Evolutionary conservation across 2,329 filamentous ascomycete genomes (phyloP), one percentile per base, ranked within the genome.

Genomic region (Venturia nashicola): DNA sequence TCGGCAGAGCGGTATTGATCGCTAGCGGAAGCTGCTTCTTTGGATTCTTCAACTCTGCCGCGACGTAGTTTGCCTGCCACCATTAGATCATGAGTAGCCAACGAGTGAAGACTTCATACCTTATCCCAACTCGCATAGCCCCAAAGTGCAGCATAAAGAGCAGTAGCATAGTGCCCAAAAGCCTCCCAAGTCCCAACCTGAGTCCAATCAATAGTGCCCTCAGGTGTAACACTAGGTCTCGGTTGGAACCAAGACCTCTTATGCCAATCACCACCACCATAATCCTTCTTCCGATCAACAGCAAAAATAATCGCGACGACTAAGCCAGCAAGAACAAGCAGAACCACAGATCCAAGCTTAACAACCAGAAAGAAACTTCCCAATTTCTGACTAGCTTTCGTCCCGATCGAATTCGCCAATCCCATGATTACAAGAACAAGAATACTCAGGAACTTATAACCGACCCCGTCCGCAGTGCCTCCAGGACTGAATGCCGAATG

Each of bases 41-140:
- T 61, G 74, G 73, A 63, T 75, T 67, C 5, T 65, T 68, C 14
- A 75, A 72, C 55, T 75, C 73, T 59, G 71, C 73, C n/a, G 73
- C 73, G 8, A 76, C 72, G 27, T 74, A 66, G n/a, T 74, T 74
- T 62, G 72, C 72, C 73, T 75, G 39, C 2, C 59, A 5, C n/a
- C 27, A 57, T 67, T 61, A 68, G 57, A 34, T 23, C 11, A 66
- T 65, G 69, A 71, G 70, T 51, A 73, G 70, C 51, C 69, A 69
- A 36, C 20, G 27, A 48, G 18, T 34, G 57, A n/a, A 61, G 36
- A 36, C 42, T 14, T 12, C 77, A 74, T 46, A 82, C 83, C 74
- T 86, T 86, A 64, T 87, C 85, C 85, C 85, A 87, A 0, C 85
- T 85, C 0, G 82, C 84, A 65, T 86, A 87, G 0, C 82, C 84